phyloP scores from a whole-genome alignment of 805 yeast genomes.

The Novakomyces olei region DNA sequence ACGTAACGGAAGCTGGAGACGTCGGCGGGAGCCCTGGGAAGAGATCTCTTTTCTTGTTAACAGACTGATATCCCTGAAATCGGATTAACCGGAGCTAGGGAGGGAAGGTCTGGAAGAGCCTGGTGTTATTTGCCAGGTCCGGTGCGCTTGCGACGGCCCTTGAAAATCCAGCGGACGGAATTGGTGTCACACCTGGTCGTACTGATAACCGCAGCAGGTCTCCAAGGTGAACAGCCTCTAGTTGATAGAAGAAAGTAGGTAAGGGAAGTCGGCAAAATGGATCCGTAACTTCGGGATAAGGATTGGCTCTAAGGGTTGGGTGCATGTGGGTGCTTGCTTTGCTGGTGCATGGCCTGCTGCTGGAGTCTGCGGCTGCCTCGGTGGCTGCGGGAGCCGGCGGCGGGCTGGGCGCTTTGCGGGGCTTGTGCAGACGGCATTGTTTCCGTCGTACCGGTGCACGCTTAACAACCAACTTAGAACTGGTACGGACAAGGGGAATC shows the following conservation, averaged over 20 bases:
- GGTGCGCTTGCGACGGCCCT: conserved; percentile 23
- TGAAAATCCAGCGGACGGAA: conserved; percentile 22
- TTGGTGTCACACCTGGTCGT: conserved; percentile 23
- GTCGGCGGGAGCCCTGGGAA: conserved; percentile 24
- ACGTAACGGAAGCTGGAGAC: conserved; percentile 24
- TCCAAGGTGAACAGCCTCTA: conserved; percentile 26
- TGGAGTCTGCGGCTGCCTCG: background rate
- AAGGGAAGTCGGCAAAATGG: conserved; percentile 25
- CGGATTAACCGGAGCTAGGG: conserved; percentile 23
- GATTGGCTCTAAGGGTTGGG: conserved; percentile 24
- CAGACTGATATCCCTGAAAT: conserved; percentile 22
- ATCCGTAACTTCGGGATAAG: conserved; percentile 25
- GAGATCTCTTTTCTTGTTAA: conserved; percentile 23
- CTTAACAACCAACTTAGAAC: conserved; percentile 12
- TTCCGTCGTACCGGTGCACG: conserved; percentile 10
- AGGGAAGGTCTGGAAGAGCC: conserved; percentile 21
- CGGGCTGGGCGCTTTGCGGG: conserved; percentile 1
- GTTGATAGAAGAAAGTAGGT: conserved; percentile 22
- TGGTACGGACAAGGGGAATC: conserved; percentile 21
- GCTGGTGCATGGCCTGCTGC: conserved; percentile 15
- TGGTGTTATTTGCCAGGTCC: conserved; percentile 19
- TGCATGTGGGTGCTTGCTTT: conserved; percentile 18
- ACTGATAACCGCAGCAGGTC: conserved; percentile 26
- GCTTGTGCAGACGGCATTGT: background rate
- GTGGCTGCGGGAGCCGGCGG: background rate